These are phyloP conservation scores for Craterostigma plantagineum DNA, from an alignment of 257 asterid species.

Conservation along the genomic window DNA sequence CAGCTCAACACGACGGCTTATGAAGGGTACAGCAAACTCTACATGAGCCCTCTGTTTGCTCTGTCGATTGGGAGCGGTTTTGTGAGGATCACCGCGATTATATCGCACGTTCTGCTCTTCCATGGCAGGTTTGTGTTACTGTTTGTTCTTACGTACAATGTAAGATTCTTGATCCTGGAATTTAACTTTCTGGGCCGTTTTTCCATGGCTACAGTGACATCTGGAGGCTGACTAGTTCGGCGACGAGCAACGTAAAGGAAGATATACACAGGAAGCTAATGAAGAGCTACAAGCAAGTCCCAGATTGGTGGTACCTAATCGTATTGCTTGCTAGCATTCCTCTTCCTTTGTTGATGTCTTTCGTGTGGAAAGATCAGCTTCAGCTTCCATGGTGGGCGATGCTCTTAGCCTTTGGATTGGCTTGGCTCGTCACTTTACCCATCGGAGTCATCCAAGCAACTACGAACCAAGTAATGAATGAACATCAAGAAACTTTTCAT, in stretches of 20 bases:
- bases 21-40: slow-evolving; percentile 67
- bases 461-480: slow-evolving; percentile 51
- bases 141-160: background rate
- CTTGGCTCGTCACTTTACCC: slow-evolving; percentile 79
- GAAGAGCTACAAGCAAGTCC: slow-evolving; percentile 78
- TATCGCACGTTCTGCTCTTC: slow-evolving; percentile 76
- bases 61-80: slow-evolving; percentile 91
- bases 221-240: slow-evolving; percentile 73
- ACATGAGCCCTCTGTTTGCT: slow-evolving; percentile 89
- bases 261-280: slow-evolving; percentile 69
- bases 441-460: slow-evolving; percentile 94
- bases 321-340: slow-evolving; percentile 44
- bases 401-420: slow-evolving; percentile 66
- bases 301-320: slow-evolving; percentile 78
- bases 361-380: slow-evolving; percentile 62
- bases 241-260: slow-evolving; percentile 37
- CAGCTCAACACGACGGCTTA: slow-evolving; percentile 66
- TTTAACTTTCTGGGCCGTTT: background rate
- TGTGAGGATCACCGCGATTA: slow-evolving; percentile 78
- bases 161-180: background rate
- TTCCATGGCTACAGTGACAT: slow-evolving; percentile 31
- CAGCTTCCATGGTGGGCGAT: slow-evolving; percentile 96
- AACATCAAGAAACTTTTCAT: too few species aligned
- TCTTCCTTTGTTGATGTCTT: slow-evolving; percentile 46
- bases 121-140: slow-evolving; percentile 46